Evolutionary conservation across 331 rosid genomes (phyloP).

Genomic region (Arachis monticola): DNA sequence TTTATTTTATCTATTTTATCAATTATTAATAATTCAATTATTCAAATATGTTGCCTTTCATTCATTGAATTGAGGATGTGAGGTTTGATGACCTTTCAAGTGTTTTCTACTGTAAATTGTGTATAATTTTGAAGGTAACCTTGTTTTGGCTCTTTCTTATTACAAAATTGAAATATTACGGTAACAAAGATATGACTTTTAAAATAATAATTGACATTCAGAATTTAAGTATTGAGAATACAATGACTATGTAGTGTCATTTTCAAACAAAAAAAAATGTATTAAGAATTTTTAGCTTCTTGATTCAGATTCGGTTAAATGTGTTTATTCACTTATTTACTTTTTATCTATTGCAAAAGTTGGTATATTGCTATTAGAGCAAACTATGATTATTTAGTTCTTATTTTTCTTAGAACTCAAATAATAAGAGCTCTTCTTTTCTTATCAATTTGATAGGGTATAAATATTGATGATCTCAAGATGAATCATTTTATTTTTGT

Average conservation of each 20-base stretch:
- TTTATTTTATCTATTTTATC: too few relatives aligned
- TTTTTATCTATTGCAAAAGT: too few relatives aligned
- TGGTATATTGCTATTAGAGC: too few relatives aligned
- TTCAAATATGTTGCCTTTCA: conserved; percentile 5
- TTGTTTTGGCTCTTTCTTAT: neutral
- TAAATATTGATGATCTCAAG: conserved; percentile 81
- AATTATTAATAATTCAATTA: too few relatives aligned
- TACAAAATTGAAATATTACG: neutral
- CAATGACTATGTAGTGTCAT: neutral
- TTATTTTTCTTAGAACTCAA: neutral
- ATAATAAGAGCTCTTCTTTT: conserved; percentile 18
- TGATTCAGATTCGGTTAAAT: too few relatives aligned
- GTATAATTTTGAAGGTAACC: too few relatives aligned
- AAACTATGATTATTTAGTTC: too few relatives aligned
- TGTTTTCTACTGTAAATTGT: neutral
- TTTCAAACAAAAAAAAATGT: too few relatives aligned
- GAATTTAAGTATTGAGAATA: conserved; percentile 22
- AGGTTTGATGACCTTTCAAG: conserved; percentile 33
- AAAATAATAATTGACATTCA: conserved; percentile 28
- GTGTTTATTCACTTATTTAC: too few relatives aligned
- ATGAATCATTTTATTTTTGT: conserved; percentile 87
- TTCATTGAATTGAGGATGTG: conserved; percentile 15
- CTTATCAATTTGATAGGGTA: conserved; percentile 54
- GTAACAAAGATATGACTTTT: neutral
- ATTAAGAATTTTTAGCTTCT: too few relatives aligned